Base-by-base conservation (phyloP, 768 basidiomycete species). In the Psilocybe tampanensis region DNA sequence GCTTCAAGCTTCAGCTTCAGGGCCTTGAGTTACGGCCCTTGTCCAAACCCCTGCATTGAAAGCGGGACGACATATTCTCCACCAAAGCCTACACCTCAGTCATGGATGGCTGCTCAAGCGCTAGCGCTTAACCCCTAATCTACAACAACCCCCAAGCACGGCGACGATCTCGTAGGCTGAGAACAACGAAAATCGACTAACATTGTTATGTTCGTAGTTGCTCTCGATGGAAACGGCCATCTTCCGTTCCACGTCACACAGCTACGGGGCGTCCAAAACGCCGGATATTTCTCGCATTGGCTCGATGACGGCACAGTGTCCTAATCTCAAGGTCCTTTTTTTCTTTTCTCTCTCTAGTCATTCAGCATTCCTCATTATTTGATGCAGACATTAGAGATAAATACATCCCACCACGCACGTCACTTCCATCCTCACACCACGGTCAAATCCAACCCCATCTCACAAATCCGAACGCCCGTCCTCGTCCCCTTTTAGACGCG, bases 181-280 rank as follows among this genome's bases (percentile, higher is more conserved):
- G n/a, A n/a, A n/a, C n/a, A n/a, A n/a, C n/a, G n/a, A n/a, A n/a
- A n/a, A n/a, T n/a, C n/a, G 26, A 32, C 50, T 39, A 2, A 2
- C 39, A 19, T 50, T 26, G 21, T 21, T 3, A 33, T 21, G 3
- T n/a, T 47, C n/a, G n/a, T 58, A 86, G 84, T 71, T 86, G 33
- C 75, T 68, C 5, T 71, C 74, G 21, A 68, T 86, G 65, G 79
- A 67, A 29, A 73, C 68, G 0, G 73, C 83, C 17, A 64, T 76
- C 2, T 67, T 88, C 26, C 72, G 74, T 33, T 83, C 86, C 1
- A 86, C 85, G 0, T 76, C 79, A 19, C 80, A 83, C 60, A 65
- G 65, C 0, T 87, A 82, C 62, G 86, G 86, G 1, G 70, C 83
- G 1, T 72, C 78, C 5, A 86, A 83, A 65, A 72, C 77, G 8